phyloP scores from a whole-genome alignment of 345 rosid species.

The Citrus maxima region DNA sequence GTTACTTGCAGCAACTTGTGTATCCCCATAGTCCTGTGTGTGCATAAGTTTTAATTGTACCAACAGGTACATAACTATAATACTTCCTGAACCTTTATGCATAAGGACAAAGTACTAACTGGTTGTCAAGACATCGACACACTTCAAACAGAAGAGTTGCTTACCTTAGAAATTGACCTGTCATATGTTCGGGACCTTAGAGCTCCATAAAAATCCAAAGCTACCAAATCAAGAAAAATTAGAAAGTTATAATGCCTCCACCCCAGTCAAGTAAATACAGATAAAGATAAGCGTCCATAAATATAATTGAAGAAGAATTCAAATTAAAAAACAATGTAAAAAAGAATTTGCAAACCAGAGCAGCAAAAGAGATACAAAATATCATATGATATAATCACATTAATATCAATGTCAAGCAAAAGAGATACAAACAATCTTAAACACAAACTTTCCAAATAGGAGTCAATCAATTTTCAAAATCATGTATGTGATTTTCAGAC shows the following conservation, averaged over 20 bases:
- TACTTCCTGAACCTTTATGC: background rate
- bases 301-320: background rate
- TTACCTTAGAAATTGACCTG: conserved; percentile 77
- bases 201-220: conserved; percentile 95
- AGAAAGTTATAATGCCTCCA: background rate
- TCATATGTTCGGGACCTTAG: conserved; percentile 91
- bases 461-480: background rate
- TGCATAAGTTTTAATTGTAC: background rate
- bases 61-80: background rate
- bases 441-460: background rate
- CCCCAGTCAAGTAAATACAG: conserved; percentile 1
- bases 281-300: background rate
- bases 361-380: background rate
- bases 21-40: background rate
- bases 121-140: background rate
- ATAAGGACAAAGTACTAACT: background rate
- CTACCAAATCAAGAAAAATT: conserved; percentile 33
- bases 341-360: background rate
- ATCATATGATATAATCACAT: background rate
- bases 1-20: background rate
- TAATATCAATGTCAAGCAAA: background rate
- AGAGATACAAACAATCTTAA: background rate
- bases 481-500: background rate
- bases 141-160: background rate
- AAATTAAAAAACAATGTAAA: background rate